Evolutionary conservation across 129 eudicot genomes (phyloP), one percentile per base, ranked within the genome.

Genomic region (Apium graveolens): DNA sequence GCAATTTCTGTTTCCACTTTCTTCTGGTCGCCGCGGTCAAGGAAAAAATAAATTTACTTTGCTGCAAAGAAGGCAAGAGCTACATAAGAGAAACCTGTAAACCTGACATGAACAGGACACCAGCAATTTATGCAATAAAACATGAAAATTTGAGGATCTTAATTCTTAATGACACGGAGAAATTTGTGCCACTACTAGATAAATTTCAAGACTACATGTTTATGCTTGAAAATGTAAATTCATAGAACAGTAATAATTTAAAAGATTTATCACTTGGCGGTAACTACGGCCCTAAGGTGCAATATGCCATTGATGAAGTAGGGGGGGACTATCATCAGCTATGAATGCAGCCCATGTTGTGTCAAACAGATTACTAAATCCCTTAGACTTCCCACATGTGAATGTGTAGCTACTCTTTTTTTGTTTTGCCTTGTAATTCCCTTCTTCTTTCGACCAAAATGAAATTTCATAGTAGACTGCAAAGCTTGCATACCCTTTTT

Each of bases 401-500:
- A 89, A 91, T 24, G 77, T 75, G 53, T 88, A 82, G 60, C 79
- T 89, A 16, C 97, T 89, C 45, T 79, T 18, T 49, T 16, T 88
- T 10, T 86, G 86, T 76, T 83, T 89, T 78, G 88, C 86, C 57
- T 79, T 80, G 49, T 48, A 93, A 55, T 88, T 91, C 76, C 86
- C 90, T 0, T 38, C 29, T 0, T 89, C 85, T 78, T 86, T 93
- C 32, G 86, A 81, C 85, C 98, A 81, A 1, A 87, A 84, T 11
- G 97, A 85, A 89, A 93, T 89, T 86, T 93, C 97, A 17, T 85
- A 93, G 76, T 93, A 91, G 70, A 91, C 98, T 0, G 89, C 70
- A 85, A 41, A 41, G 44, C 44, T 41, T 11, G 89, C 85, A 2
- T 82, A 53, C 75, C 69, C 69, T 62, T 86, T 91, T 76, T 85